These are phyloP conservation scores for Pseudogymnoascus sp. DNA, from an alignment of 2,329 filamentous ascomycete genomes.

Conservation along the genomic window DNA sequence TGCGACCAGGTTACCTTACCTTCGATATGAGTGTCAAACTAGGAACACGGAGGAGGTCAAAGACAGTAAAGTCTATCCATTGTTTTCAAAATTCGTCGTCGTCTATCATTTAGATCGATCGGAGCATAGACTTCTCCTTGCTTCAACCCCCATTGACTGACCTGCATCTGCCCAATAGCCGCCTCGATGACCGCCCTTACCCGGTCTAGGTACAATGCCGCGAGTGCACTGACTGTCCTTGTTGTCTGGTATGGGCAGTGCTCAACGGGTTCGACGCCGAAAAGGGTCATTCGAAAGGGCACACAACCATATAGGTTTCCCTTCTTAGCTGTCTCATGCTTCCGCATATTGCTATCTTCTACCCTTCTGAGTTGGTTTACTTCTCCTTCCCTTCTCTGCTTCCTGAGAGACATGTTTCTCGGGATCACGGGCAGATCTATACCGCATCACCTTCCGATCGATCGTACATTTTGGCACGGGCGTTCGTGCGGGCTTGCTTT, in stretches of 20 bases:
- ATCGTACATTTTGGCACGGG: neutral
- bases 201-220: neutral
- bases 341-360: constrained; percentile 6
- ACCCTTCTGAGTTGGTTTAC: neutral
- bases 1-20: neutral
- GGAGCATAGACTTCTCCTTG: neutral
- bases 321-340: neutral
- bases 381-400: constrained; percentile 1
- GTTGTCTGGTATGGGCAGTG: neutral
- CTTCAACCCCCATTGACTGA: neutral
- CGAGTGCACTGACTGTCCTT: neutral
- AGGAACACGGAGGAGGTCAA: neutral
- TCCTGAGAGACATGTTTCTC: constrained; percentile 6
- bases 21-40: neutral
- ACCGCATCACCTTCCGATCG: neutral
- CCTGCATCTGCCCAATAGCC: neutral
- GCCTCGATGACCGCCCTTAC: neutral
- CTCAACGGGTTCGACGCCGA: constrained; percentile 1
- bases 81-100: neutral
- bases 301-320: neutral
- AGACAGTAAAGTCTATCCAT: neutral
- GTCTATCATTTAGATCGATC: constrained; percentile 2
- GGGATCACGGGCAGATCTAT: neutral
- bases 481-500: neutral
- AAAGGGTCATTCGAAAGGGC: neutral